Percentiles rank a stretch among this genome's conserved stretches.
Conservation (phyloP, 495 filamentous ascomycete genomes). For the Lepidopterella palustris region DNA sequence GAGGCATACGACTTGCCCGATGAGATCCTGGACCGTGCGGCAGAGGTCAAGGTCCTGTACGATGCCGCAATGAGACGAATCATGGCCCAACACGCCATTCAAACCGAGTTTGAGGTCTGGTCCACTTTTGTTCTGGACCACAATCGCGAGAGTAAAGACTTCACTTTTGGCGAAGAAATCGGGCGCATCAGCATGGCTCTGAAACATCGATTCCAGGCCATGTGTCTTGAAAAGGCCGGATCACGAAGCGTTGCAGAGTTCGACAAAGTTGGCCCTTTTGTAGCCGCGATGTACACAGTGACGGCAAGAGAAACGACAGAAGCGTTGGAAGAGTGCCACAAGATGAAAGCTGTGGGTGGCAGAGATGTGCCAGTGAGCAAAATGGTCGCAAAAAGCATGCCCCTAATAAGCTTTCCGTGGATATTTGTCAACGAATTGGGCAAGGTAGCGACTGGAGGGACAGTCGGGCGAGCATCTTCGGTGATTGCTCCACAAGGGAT, state of each 20-base stretch:
- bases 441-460: constrained; percentile 49
- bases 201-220: constrained; percentile 57
- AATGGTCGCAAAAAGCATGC: constrained; percentile 48
- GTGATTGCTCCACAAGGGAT: neutral
- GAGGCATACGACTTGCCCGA: constrained; percentile 51
- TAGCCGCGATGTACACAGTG: constrained; percentile 80
- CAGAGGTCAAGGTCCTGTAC: constrained; percentile 66
- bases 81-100: constrained; percentile 79
- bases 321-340: constrained; percentile 44
- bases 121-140: constrained; percentile 74
- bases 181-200: constrained; percentile 56
- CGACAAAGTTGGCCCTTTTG: constrained; percentile 57
- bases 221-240: constrained; percentile 58
- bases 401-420: constrained; percentile 93
- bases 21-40: constrained; percentile 49
- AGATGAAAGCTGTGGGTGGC: constrained; percentile 34
- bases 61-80: constrained; percentile 70
- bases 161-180: constrained; percentile 80
- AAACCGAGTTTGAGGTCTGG: constrained; percentile 88
- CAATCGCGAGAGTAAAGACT: constrained; percentile 59
- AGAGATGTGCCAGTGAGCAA: constrained; percentile 33
- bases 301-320: constrained; percentile 62
- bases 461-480: neutral
- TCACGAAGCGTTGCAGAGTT: constrained; percentile 45
- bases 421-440: constrained; percentile 70